phyloP scores from a whole-genome alignment of 2,329 filamentous ascomycete genomes.

The Lasiodiplodia gonubiensis region DNA sequence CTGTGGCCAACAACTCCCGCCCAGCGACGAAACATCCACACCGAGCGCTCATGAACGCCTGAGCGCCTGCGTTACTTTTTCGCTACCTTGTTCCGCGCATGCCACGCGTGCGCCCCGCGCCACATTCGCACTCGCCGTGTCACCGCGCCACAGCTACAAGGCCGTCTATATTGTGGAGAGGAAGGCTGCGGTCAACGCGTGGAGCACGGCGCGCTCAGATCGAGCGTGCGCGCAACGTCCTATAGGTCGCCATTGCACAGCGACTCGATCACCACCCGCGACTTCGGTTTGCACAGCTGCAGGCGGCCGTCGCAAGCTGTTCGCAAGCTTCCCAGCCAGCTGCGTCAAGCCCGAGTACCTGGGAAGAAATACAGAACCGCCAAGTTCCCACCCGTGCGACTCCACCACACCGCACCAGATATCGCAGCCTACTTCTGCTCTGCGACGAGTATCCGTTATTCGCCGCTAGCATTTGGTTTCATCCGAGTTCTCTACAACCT shows the following conservation, averaged over 20 bases:
- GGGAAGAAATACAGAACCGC: slow-evolving; percentile 4
- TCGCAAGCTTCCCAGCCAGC: neutral
- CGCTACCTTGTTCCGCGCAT: slow-evolving; percentile 15
- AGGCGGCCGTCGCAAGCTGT: slow-evolving; percentile 3
- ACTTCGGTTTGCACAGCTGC: neutral
- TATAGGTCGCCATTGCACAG: neutral
- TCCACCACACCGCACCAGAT: neutral
- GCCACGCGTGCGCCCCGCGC: slow-evolving; percentile 14
- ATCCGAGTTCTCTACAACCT: neutral
- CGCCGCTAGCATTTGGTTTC: neutral
- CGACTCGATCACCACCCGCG: neutral
- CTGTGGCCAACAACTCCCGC: neutral
- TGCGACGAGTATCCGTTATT: neutral
- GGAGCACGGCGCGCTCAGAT: neutral
- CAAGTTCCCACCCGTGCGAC: neutral
- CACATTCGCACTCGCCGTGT: slow-evolving; percentile 4
- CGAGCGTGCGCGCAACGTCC: neutral
- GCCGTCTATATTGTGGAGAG: slow-evolving; percentile 9
- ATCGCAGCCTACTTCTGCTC: neutral
- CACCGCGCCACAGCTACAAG: slow-evolving; percentile 10
- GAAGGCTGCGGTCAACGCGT: slow-evolving; percentile 7
- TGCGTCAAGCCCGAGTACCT: neutral
- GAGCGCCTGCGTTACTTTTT: slow-evolving; percentile 6
- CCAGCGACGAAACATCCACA: neutral
- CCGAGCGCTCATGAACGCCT: slow-evolving; percentile 2